phyloP scores from a whole-genome alignment of 106 monocot genomes.

The Platanthera zijinensis region DNA sequence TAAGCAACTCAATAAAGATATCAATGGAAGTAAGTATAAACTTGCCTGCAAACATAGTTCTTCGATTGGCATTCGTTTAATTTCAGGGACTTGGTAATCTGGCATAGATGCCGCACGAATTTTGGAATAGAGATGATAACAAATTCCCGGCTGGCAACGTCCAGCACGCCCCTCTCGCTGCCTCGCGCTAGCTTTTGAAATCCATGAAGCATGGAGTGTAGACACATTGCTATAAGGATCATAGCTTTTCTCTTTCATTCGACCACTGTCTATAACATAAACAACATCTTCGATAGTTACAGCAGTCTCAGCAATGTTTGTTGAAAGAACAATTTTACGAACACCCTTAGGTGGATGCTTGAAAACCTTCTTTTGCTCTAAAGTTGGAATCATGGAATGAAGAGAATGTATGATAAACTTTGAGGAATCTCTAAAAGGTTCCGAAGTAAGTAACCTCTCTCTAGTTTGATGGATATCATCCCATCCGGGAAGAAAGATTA shows the following conservation, averaged over 20 bases:
- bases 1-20: neutral
- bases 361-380: conserved; percentile 95
- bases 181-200: conserved; percentile 93
- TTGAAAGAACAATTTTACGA: conserved; percentile 92
- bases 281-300: conserved; percentile 97
- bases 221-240: conserved; percentile 98
- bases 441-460: conserved; percentile 56
- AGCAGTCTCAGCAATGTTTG: conserved; percentile 97
- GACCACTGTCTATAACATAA: conserved; percentile 87
- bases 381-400: conserved; percentile 90
- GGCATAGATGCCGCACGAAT: conserved; percentile 54
- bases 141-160: conserved; percentile 89
- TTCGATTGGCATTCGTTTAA: conserved; percentile 97
- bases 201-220: conserved; percentile 88
- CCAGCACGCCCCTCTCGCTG: conserved; percentile 98
- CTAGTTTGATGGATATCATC: conserved; percentile 87
- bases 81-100: conserved; percentile 88
- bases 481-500: conserved; percentile 97
- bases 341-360: conserved; percentile 46
- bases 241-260: conserved; percentile 99
- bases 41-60: conserved; percentile 87
- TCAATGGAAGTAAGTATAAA: neutral
- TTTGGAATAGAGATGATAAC: conserved; percentile 91
- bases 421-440: conserved; percentile 52
- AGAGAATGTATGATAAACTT: conserved; percentile 64